A percentile compares a stretch with the other conserved stretches of the same genome.
Conservation (phyloP, 2,329 filamentous ascomycete genomes). For the Penicillium sp. region DNA sequence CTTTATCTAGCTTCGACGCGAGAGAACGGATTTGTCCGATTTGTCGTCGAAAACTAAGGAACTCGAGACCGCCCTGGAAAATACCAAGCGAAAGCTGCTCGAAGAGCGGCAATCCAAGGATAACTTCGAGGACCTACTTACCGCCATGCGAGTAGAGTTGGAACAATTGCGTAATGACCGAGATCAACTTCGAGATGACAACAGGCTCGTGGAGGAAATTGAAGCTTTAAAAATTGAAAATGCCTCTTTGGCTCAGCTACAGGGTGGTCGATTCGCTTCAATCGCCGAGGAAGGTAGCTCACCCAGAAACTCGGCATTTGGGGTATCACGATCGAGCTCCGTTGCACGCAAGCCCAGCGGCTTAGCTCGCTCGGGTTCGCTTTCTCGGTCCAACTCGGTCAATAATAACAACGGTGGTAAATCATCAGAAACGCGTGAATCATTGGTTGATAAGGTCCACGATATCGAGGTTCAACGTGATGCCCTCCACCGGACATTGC, state of each 20-base stretch:
- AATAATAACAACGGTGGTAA: constrained; percentile 42
- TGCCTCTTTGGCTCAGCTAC: constrained; percentile 48
- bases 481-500: constrained; percentile 82
- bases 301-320: constrained; percentile 48
- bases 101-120: constrained; percentile 87
- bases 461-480: constrained; percentile 93
- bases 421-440: constrained; percentile 63
- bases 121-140: constrained; percentile 89
- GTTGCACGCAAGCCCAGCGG: constrained; percentile 55
- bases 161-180: constrained; percentile 81
- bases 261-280: constrained; percentile 54
- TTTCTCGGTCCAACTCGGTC: constrained; percentile 61
- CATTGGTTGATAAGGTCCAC: constrained; percentile 76
- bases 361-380: constrained; percentile 46
- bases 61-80: constrained; percentile 76
- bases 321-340: constrained; percentile 66
- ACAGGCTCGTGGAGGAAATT: constrained; percentile 79
- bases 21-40: constrained; percentile 52
- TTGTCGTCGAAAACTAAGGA: constrained; percentile 66
- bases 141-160: constrained; percentile 78
- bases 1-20: constrained; percentile 44
- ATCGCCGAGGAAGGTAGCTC: constrained; percentile 60
- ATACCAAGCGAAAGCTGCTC: constrained; percentile 73
- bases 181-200: constrained; percentile 78
- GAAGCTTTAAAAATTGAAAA: constrained; percentile 60